Percentiles rank a stretch among this genome's conserved stretches.
Conservation (phyloP, 805 yeast genomes). For the Kodamaea restingae region DNA sequence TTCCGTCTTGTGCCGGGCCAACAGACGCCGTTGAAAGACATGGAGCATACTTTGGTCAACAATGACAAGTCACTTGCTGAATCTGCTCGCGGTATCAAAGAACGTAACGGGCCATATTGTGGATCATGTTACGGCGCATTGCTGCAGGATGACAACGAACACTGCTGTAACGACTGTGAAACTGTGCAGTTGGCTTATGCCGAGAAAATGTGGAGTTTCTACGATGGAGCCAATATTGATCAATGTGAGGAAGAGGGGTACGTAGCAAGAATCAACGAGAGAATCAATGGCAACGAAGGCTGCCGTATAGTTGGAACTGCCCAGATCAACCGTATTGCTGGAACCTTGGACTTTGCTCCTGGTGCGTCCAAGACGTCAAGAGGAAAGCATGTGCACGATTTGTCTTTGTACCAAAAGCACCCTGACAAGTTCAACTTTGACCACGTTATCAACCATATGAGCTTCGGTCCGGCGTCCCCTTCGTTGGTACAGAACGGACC, state of each 20-base stretch:
- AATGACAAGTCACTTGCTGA: slow-evolving; percentile 25
- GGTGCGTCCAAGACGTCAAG: slow-evolving; percentile 66
- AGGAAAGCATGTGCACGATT: slow-evolving; percentile 77
- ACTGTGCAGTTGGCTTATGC: slow-evolving; percentile 79
- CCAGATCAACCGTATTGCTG: slow-evolving; percentile 77
- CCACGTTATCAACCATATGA: slow-evolving; percentile 74
- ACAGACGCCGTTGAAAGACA: slow-evolving; percentile 17
- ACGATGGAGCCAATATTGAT: slow-evolving; percentile 78
- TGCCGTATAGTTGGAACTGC: slow-evolving; percentile 82
- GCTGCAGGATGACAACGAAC: slow-evolving; percentile 51
- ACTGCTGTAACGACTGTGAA: slow-evolving; percentile 84
- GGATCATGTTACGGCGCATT: slow-evolving; percentile 90
- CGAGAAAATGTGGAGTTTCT: slow-evolving; percentile 78
- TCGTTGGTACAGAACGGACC: slow-evolving; percentile 22
- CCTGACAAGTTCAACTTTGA: slow-evolving; percentile 63
- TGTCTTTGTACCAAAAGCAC: slow-evolving; percentile 61
- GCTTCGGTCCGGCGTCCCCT: slow-evolving; percentile 66
- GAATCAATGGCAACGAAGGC: slow-evolving; percentile 64
- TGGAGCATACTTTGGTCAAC: slow-evolving; percentile 7
- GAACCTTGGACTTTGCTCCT: slow-evolving; percentile 94
- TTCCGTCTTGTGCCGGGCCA: slow-evolving; percentile 47
- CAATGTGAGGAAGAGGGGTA: slow-evolving; percentile 92
- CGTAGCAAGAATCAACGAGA: slow-evolving; percentile 54
- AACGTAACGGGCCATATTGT: slow-evolving; percentile 48
- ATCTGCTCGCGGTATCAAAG: slow-evolving; percentile 29